Percentiles rank a stretch among this genome's conserved stretches.
Evolutionary conservation across 2,329 filamentous ascomycete species (phyloP).

Genomic region (Botryosphaeria dothidea): DNA sequence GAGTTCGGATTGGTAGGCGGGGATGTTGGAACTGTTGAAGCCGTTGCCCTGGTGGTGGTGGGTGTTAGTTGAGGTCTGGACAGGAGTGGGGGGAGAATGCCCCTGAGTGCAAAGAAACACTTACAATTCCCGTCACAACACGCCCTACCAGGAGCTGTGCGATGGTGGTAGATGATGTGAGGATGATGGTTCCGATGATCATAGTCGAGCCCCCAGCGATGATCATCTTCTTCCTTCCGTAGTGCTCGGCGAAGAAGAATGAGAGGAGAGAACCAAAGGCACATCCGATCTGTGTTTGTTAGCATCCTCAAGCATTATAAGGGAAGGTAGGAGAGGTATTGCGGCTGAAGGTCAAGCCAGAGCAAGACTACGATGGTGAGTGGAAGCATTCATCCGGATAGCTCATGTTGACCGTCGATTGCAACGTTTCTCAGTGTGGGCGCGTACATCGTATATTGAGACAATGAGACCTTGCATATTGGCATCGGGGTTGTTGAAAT

Average conservation of each 20-base stretch:
- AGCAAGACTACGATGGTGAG: no score
- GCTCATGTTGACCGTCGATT: no score
- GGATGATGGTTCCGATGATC: slow-evolving; percentile 38
- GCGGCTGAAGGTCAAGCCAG: no score
- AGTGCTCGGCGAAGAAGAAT: slow-evolving; percentile 28
- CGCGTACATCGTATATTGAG: slow-evolving; percentile 39
- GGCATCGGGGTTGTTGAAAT: slow-evolving; percentile 40
- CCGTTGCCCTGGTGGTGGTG: slow-evolving; percentile 18
- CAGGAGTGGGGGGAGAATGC: no score
- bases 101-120: slow-evolving; percentile 17
- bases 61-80: not conserved
- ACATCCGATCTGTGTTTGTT: slow-evolving; percentile 29
- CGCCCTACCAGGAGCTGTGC: slow-evolving; percentile 41
- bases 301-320: slow-evolving; percentile 29
- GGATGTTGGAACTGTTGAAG: slow-evolving; percentile 43
- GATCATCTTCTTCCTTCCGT: slow-evolving; percentile 29
- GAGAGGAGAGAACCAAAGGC: slow-evolving; percentile 29
- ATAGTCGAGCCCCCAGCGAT: slow-evolving; percentile 36
- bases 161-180: slow-evolving; percentile 39
- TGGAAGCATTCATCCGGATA: no score
- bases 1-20: slow-evolving; percentile 42
- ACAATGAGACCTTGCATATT: slow-evolving; percentile 40
- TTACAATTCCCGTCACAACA: slow-evolving; percentile 42
- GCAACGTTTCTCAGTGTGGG: no score
- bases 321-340: slow-evolving; percentile 25